Evolutionary conservation across 331 rosid species (phyloP).

Genomic region (Arachis monticola): DNA sequence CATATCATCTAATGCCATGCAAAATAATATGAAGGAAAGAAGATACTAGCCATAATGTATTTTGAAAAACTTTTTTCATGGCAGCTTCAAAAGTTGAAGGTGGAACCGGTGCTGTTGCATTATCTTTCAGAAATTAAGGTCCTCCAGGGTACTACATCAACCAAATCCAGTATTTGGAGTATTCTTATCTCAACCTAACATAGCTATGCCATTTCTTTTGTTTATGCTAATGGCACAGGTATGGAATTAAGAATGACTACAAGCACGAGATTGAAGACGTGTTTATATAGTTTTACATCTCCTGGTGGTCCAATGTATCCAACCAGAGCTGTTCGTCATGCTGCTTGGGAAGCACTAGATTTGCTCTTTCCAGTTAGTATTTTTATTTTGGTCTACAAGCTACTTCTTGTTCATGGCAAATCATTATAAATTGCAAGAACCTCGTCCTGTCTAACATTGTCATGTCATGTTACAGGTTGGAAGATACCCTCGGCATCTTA

Average conservation of each 20-base stretch:
- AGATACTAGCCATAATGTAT: constrained; percentile 15
- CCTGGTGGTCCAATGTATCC: constrained; percentile 99
- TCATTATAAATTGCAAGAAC: neutral
- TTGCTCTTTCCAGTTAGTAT: constrained; percentile 82
- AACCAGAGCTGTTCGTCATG: constrained; percentile 95
- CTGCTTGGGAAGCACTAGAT: constrained; percentile 98
- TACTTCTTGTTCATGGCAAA: neutral
- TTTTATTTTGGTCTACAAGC: neutral
- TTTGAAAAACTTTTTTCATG: constrained; percentile 30
- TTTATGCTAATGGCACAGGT: constrained; percentile 53
- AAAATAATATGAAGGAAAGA: constrained; percentile 9
- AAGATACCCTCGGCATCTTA: constrained; percentile 84
- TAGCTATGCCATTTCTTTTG: constrained; percentile 30
- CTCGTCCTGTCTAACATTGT: neutral
- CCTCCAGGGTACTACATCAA: constrained; percentile 68
- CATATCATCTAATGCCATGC: constrained; percentile 3
- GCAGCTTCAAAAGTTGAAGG: constrained; percentile 95
- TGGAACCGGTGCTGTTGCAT: constrained; percentile 94
- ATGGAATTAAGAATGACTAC: constrained; percentile 95
- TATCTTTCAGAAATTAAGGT: constrained; percentile 76
- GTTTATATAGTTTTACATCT: constrained; percentile 92
- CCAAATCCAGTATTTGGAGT: constrained; percentile 35
- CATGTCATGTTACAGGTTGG: constrained; percentile 67
- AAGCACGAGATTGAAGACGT: constrained; percentile 84
- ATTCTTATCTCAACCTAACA: constrained; percentile 29